These are phyloP conservation scores for Cylindrotheca fusiformis DNA, from an alignment of 108 stramenopile genomes.

Conservation along the genomic window DNA sequence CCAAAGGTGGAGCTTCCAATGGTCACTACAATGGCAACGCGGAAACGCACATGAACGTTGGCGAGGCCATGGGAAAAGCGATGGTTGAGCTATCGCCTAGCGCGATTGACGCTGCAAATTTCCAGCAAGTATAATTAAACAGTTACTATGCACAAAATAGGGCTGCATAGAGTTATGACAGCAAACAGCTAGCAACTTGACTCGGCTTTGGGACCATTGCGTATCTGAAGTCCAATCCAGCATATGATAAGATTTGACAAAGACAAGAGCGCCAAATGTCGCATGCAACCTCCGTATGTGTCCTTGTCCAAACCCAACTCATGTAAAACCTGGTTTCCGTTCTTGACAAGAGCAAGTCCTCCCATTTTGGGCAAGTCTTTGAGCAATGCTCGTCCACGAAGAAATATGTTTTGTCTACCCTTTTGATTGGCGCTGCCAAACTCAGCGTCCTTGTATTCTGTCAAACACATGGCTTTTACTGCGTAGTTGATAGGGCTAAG, in stretches of 20 bases:
- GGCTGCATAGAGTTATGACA: too few species aligned
- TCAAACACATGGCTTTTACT: conserved; percentile 71
- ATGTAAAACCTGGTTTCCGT: conserved; percentile 79
- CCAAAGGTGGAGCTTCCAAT: conserved; percentile 6
- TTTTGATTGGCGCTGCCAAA: conserved; percentile 43
- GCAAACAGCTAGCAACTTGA: too few species aligned
- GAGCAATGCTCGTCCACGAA: conserved; percentile 33
- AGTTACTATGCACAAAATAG: background rate
- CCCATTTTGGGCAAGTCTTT: conserved; percentile 76
- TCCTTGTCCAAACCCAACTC: conserved; percentile 62
- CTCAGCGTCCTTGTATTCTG: conserved; percentile 74
- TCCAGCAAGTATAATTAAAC: conserved; percentile 1
- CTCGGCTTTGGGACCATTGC: too few species aligned
- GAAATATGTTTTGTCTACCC: conserved; percentile 1
- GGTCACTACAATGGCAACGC: conserved; percentile 37
- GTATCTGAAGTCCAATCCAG: conserved; percentile 50
- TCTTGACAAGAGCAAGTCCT: conserved; percentile 72
- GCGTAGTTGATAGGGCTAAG: conserved; percentile 76
- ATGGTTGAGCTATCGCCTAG: conserved; percentile 25
- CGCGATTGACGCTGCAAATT: background rate
- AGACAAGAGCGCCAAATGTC: conserved; percentile 44
- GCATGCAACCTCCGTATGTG: conserved; percentile 51
- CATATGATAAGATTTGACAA: conserved; percentile 44
- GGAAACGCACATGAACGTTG: conserved; percentile 39
- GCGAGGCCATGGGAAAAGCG: conserved; percentile 35